Evolutionary conservation across 805 yeast genomes (phyloP).

Genomic region (Ogataea allantospora): DNA sequence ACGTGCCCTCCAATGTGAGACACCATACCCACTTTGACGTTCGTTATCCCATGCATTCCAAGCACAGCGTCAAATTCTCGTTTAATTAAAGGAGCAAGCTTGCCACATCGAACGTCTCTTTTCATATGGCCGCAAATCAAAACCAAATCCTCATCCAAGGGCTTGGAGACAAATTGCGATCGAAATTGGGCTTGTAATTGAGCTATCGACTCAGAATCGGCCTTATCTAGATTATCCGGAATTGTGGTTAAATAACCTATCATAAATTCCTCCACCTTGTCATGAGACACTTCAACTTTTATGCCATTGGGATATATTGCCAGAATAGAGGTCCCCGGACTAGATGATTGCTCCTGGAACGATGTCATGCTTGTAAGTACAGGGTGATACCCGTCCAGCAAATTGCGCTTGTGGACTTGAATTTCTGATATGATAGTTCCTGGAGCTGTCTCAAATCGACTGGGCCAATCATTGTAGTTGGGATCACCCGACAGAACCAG

Average conservation of each 20-base stretch:
- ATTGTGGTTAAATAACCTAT: conserved; percentile 40
- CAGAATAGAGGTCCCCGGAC: conserved; percentile 26
- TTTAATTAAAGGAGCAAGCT: conserved; percentile 55
- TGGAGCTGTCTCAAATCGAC: conserved; percentile 49
- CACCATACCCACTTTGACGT: conserved; percentile 46
- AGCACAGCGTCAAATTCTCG: conserved; percentile 50
- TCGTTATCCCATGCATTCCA: conserved; percentile 24
- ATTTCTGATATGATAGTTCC: conserved; percentile 43
- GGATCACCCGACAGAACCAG: conserved; percentile 46
- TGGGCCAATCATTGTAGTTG: conserved; percentile 43
- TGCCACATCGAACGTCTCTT: conserved; percentile 68
- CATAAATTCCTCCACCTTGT: conserved; percentile 37
- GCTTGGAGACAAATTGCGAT: conserved; percentile 12
- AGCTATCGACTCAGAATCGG: conserved; percentile 8
- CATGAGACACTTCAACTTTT: conserved; percentile 36
- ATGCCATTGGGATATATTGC: conserved; percentile 53
- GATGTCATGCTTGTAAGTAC: conserved; percentile 48
- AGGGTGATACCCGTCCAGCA: conserved; percentile 46
- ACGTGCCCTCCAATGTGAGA: conserved; percentile 88
- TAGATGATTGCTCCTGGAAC: conserved; percentile 19
- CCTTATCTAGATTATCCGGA: conserved; percentile 15
- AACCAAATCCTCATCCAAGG: conserved; percentile 34
- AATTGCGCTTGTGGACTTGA: conserved; percentile 32
- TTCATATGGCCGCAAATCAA: conserved; percentile 65
- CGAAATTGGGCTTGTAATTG: conserved; percentile 15